These are phyloP conservation scores for Skeletonema grethae DNA, from an alignment of 108 stramenopile genomes.

Conservation along the genomic window DNA sequence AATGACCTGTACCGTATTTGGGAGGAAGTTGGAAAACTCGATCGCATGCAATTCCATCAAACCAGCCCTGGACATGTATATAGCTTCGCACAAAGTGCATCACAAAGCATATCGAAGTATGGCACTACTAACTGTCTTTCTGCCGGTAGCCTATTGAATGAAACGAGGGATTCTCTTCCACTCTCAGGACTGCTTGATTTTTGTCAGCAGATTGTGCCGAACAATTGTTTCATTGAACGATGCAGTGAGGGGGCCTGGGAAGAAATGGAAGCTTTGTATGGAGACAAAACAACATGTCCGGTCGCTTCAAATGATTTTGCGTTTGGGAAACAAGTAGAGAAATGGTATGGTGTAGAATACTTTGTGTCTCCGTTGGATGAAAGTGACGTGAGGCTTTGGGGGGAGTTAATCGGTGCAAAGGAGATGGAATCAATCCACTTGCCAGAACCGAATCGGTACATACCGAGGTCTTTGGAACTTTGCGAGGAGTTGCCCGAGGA, in stretches of 20 bases:
- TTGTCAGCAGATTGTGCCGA: conserved; percentile 47
- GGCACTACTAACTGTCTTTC: conserved; percentile 73
- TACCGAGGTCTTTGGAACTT: conserved; percentile 73
- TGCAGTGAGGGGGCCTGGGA: conserved; percentile 78
- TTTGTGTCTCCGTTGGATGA: conserved; percentile 53
- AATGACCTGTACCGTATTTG: conserved; percentile 31
- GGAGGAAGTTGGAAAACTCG: conserved; percentile 56
- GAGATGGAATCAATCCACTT: conserved; percentile 45
- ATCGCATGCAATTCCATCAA: conserved; percentile 73
- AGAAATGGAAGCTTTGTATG: conserved; percentile 40
- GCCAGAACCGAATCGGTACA: conserved; percentile 73
- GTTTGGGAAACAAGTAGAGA: conserved; percentile 60
- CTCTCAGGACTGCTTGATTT: conserved; percentile 48
- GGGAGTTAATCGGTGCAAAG: conserved; percentile 13
- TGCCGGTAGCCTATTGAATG: conserved; percentile 75
- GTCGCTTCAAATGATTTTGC: conserved; percentile 6
- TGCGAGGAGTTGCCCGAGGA: conserved; percentile 76
- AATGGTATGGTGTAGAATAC: conserved; percentile 85
- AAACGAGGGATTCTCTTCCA: conserved; percentile 62
- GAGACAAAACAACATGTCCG: conserved; percentile 8
- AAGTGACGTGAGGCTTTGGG: conserved; percentile 41
- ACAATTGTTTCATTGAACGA: conserved; percentile 82
- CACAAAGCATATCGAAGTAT: conserved; percentile 55
- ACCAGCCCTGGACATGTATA: conserved; percentile 77
- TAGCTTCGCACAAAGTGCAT: conserved; percentile 63